Conservation (phyloP, 768 basidiomycete genomes). For the Panaeolus papilionaceus region DNA sequence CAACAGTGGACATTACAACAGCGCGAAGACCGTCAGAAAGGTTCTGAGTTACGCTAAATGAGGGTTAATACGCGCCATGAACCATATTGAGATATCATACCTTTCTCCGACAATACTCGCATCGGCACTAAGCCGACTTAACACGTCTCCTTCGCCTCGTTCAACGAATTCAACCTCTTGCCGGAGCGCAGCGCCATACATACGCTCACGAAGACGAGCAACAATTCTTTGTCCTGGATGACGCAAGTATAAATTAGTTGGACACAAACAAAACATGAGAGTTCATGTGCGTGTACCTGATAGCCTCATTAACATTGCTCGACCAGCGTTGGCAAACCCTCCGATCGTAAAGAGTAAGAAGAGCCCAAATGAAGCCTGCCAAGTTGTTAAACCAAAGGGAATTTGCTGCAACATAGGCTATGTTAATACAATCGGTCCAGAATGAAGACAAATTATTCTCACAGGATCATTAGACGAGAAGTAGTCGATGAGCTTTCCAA, state of each 20-base stretch:
- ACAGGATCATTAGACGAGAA: conserved; percentile 81
- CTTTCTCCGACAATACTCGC: conserved; percentile 94
- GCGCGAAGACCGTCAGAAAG: conserved; percentile 84
- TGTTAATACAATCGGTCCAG: not conserved
- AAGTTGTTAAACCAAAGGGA: conserved; percentile 80
- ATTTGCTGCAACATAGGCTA: conserved; percentile 56
- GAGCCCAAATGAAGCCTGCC: conserved; percentile 78
- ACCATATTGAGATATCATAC: conserved; percentile 41
- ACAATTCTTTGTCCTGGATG: conserved; percentile 84
- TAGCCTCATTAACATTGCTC: conserved; percentile 86
- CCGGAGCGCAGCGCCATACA: conserved; percentile 81
- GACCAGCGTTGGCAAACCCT: conserved; percentile 84
- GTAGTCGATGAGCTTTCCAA: conserved; percentile 94
- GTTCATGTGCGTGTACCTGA: conserved; percentile 54
- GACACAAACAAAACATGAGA: not conserved
- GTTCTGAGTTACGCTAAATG: conserved; percentile 73
- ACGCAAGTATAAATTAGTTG: not conserved
- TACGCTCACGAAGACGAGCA: conserved; percentile 80
- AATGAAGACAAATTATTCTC: conserved; percentile 32
- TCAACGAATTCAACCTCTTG: conserved; percentile 97
- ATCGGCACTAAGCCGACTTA: conserved; percentile 90
- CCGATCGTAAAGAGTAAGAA: conserved; percentile 85
- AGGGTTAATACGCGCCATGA: conserved; percentile 11
- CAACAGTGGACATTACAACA: conserved; percentile 92
- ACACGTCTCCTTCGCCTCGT: conserved; percentile 90